Evolutionary conservation across 768 basidiomycete genomes (phyloP).

Genomic region (Pilatotrama ljubarskyi): DNA sequence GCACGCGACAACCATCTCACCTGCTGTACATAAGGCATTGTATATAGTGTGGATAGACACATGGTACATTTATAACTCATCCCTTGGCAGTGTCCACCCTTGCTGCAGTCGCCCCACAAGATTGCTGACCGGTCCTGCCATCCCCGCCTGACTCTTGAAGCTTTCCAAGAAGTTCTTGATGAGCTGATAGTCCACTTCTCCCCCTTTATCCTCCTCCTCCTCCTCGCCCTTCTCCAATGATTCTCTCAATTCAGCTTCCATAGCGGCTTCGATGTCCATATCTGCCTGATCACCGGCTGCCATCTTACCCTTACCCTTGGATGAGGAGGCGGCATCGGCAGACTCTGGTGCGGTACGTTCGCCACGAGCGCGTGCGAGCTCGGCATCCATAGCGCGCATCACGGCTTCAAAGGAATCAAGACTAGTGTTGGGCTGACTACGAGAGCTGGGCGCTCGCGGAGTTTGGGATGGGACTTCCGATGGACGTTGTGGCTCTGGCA

Average conservation of each 20-base stretch:
- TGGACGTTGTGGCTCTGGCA: background rate
- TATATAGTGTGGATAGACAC: background rate
- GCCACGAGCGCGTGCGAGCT: conserved; percentile 56
- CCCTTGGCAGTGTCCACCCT: conserved; percentile 72
- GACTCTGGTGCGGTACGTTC: background rate
- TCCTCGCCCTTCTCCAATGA: conserved; percentile 54
- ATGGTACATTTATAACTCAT: conserved; percentile 37
- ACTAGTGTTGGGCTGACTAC: conserved; percentile 58
- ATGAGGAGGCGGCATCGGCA: conserved; percentile 13
- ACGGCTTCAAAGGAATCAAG: conserved; percentile 94
- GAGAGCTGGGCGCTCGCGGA: conserved; percentile 32
- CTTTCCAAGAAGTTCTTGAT: conserved; percentile 98
- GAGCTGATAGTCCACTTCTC: conserved; percentile 76
- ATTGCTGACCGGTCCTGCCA: conserved; percentile 90
- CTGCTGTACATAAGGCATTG: too few relatives aligned
- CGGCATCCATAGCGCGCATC: conserved; percentile 93
- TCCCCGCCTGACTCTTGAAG: conserved; percentile 88
- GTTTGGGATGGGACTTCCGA: background rate
- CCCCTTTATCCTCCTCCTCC: conserved; percentile 53
- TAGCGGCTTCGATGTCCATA: conserved; percentile 76
- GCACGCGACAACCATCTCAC: too few relatives aligned
- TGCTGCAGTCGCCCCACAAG: conserved; percentile 82
- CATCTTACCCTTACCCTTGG: conserved; percentile 48
- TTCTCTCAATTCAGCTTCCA: conserved; percentile 84
- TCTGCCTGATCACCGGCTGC: conserved; percentile 44